Evolutionary conservation across 75 land plant species (phyloP).

Genomic region (Isoetes taiwanensis): DNA sequence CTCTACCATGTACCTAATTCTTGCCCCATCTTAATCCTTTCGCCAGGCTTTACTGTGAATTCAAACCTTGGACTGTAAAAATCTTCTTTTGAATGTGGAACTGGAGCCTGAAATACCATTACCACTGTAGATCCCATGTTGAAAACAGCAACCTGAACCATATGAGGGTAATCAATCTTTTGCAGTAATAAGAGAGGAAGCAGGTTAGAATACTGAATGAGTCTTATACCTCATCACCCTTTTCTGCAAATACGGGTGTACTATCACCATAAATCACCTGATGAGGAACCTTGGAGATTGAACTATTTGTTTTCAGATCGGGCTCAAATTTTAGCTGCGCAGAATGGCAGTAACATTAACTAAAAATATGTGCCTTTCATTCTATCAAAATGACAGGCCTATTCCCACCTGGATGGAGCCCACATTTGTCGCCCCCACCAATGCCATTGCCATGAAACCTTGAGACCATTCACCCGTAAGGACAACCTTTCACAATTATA

Average conservation of each 20-base stretch:
- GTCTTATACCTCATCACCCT: slow-evolving; percentile 74
- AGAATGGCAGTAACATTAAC: too few species aligned
- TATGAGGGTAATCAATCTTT: neutral
- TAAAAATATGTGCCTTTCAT: too few species aligned
- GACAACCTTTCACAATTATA: slow-evolving; percentile 38
- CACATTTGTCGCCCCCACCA: slow-evolving; percentile 89
- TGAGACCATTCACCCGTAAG: slow-evolving; percentile 87
- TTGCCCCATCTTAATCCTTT: slow-evolving; percentile 71
- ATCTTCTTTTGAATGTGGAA: slow-evolving; percentile 6
- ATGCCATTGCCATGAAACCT: slow-evolving; percentile 81
- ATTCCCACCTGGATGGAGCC: slow-evolving; percentile 85
- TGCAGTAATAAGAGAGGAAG: neutral
- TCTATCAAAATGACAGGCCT: too few species aligned
- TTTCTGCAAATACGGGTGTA: slow-evolving; percentile 38
- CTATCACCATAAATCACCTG: slow-evolving; percentile 45
- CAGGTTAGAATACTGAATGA: neutral
- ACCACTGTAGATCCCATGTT: slow-evolving; percentile 97
- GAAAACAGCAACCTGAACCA: slow-evolving; percentile 63
- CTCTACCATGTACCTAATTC: slow-evolving; percentile 62
- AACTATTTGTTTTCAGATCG: slow-evolving; percentile 59
- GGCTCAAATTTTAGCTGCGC: slow-evolving; percentile 83
- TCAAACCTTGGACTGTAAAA: slow-evolving; percentile 26
- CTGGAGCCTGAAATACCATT: slow-evolving; percentile 84
- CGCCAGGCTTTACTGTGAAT: slow-evolving; percentile 50
- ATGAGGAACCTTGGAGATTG: slow-evolving; percentile 23